These are phyloP conservation scores for Ceratocystis alfenasii DNA, from an alignment of 2,329 filamentous ascomycete genomes.

Conservation along the genomic window DNA sequence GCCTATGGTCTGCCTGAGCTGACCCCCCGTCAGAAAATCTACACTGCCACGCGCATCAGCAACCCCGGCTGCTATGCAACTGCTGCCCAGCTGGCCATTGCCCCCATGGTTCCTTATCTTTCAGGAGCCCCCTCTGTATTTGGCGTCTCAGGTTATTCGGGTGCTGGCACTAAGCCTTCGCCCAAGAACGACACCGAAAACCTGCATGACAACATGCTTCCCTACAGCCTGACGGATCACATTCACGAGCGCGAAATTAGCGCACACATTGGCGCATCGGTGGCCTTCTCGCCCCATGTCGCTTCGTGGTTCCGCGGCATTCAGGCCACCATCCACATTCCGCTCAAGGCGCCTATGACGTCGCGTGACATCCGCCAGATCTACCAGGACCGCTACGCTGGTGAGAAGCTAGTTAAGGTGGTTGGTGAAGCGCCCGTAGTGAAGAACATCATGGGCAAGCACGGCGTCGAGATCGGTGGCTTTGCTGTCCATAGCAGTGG, in stretches of 20 bases:
- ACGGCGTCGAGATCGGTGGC: slow-evolving; percentile 85
- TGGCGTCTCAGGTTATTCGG: slow-evolving; percentile 86
- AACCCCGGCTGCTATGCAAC: slow-evolving; percentile 96
- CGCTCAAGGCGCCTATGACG: slow-evolving; percentile 73
- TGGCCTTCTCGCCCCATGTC: slow-evolving; percentile 87
- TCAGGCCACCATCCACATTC: slow-evolving; percentile 80
- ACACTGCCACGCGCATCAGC: slow-evolving; percentile 66
- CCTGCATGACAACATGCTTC: slow-evolving; percentile 76
- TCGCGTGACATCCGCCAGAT: slow-evolving; percentile 85
- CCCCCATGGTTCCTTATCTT: slow-evolving; percentile 65
- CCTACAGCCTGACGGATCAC: slow-evolving; percentile 85
- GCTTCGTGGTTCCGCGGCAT: slow-evolving; percentile 97
- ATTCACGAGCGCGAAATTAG: slow-evolving; percentile 91
- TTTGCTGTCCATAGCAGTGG: slow-evolving; percentile 87
- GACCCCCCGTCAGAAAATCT: slow-evolving; percentile 62
- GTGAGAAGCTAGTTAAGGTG: slow-evolving; percentile 89
- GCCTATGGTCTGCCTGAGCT: slow-evolving; percentile 86
- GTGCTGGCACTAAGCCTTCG: slow-evolving; percentile 85
- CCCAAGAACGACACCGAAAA: slow-evolving; percentile 84
- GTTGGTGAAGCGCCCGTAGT: slow-evolving; percentile 78
- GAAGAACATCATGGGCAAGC: slow-evolving; percentile 70
- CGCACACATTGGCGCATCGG: slow-evolving; percentile 56
- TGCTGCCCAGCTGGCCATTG: slow-evolving; percentile 77
- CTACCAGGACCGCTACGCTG: slow-evolving; percentile 92
- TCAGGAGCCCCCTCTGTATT: slow-evolving; percentile 73